Base-by-base conservation (phyloP, 805 yeast species). In the Pichia cabralensis region DNA sequence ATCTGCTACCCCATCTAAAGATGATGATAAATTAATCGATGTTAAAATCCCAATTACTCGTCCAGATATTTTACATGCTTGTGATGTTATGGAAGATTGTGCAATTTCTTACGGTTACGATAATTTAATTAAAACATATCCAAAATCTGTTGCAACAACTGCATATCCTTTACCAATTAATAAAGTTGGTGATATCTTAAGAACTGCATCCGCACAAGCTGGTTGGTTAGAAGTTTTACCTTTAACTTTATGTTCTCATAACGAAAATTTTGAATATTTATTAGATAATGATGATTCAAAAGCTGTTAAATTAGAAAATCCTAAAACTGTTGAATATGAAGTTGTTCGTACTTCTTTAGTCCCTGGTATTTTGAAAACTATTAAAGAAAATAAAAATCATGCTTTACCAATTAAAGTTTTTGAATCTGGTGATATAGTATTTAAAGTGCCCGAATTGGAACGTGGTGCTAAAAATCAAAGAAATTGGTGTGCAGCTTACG, bases 21-120 rank as follows among this genome's bases (percentile, higher is more conserved):
- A 55, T 1, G 67, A 72, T 44, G 49, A 61, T 7, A 66, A 75
- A 43, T 53, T 72, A 26, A 53, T 83, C 33, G 74, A 75, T 34
- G 88, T 86, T 37, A 55, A 61, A 25, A 74, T 92, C 40, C 99
- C 99, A 43, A 79, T 84, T 51, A 92, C 98, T 25, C 81, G 99
- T 67, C 78, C 97, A 9, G 99, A 92, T 61, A 73, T 92, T 42
- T 69, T 92, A 52, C 99, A 92, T 61, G 94, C 85, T 57, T 89
- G 97, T 69, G 99, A 92, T 62, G 79, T 92, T 46, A 83, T 92
- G 94, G 99, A 92, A 62, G 99, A 92, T 60, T 95, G 89, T 31
- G 98, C 96, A 31, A 80, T 92, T 53, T 94, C 85, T 21, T 92
- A 85, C 55, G 99, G 98, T 38, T 92, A 80, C 69, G 81, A 88